phyloP scores from a whole-genome alignment of 1,139 yeast species.

The Diutina catenulata region DNA sequence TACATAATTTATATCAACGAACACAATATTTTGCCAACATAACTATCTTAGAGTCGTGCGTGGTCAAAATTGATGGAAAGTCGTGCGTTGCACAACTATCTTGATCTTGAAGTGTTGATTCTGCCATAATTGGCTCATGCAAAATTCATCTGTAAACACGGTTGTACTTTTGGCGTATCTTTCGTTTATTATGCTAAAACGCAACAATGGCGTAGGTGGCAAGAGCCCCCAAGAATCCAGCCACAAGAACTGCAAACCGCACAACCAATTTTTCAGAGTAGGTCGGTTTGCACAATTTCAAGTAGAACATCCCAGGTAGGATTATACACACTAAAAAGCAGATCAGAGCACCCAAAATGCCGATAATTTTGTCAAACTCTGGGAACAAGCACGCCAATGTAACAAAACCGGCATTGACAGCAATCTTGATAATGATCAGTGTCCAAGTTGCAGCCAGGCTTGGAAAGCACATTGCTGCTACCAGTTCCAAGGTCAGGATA shows the following conservation, averaged over 20 bases:
- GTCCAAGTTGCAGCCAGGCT: not conserved
- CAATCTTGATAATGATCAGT: slow-evolving; percentile 8
- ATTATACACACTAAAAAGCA: slow-evolving; percentile 75
- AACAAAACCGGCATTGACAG: slow-evolving; percentile 16
- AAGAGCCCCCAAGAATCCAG: slow-evolving; percentile 33
- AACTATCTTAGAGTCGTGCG: no score
- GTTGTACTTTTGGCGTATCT: no score
- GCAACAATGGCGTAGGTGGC: slow-evolving; percentile 33
- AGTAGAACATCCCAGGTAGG: slow-evolving; percentile 63
- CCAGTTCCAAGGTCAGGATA: slow-evolving; percentile 43
- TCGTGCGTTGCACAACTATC: no score
- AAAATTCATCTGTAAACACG: no score
- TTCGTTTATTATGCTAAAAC: no score
- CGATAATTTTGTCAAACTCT: slow-evolving; percentile 72
- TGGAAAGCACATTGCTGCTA: slow-evolving; percentile 11
- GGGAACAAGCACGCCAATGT: slow-evolving; percentile 46
- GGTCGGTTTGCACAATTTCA: slow-evolving; percentile 40
- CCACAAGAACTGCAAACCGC: slow-evolving; percentile 31
- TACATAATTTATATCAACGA: no score
- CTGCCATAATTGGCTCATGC: no score
- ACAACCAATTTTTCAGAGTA: slow-evolving; percentile 25
- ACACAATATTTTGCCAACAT: no score
- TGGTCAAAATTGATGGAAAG: no score
- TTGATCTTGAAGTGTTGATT: no score
- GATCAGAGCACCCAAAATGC: slow-evolving; percentile 71